Conservation (phyloP, 208 protist genomes). For the Wallacemonas collosoma region DNA sequence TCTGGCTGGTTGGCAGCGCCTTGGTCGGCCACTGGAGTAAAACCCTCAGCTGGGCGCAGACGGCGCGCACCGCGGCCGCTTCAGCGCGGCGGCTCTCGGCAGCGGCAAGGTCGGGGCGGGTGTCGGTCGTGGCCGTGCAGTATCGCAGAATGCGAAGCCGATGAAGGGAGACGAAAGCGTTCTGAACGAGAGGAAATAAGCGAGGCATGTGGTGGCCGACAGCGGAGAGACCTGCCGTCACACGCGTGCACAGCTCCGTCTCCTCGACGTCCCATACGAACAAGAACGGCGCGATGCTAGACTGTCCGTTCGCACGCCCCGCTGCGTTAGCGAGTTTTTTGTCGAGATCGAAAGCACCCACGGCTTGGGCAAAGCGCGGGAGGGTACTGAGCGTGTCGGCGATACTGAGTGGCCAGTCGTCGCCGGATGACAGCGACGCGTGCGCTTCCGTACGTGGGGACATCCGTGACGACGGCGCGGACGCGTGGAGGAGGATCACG, state of each 20-base stretch:
- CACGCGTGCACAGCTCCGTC: conserved; percentile 43
- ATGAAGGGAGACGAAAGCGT: conserved; percentile 44
- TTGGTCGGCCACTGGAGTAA: conserved; percentile 30
- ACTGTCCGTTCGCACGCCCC: not conserved
- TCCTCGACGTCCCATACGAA: conserved; percentile 70
- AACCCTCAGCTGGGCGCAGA: conserved; percentile 36
- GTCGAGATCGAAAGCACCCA: conserved; percentile 43
- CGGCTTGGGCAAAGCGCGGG: conserved; percentile 50
- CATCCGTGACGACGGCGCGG: no score
- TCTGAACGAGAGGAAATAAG: conserved; percentile 49
- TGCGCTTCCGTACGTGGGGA: no score
- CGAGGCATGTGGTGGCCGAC: conserved; percentile 30
- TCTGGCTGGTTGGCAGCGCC: conserved; percentile 9
- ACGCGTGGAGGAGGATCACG: conserved; percentile 10
- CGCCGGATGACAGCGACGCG: not conserved
- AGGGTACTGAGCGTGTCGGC: conserved; percentile 32
- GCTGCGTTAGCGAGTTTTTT: no score
- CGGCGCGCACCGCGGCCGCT: conserved; percentile 23
- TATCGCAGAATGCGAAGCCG: conserved; percentile 23
- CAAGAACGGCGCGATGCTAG: not conserved
- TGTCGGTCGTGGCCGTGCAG: conserved; percentile 17
- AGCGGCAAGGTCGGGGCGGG: not conserved
- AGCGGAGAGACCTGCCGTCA: conserved; percentile 40
- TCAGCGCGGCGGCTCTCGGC: conserved; percentile 25
- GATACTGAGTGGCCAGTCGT: conserved; percentile 35